Conservation (phyloP, 306 rosid genomes). For the Crotalaria pallida region DNA sequence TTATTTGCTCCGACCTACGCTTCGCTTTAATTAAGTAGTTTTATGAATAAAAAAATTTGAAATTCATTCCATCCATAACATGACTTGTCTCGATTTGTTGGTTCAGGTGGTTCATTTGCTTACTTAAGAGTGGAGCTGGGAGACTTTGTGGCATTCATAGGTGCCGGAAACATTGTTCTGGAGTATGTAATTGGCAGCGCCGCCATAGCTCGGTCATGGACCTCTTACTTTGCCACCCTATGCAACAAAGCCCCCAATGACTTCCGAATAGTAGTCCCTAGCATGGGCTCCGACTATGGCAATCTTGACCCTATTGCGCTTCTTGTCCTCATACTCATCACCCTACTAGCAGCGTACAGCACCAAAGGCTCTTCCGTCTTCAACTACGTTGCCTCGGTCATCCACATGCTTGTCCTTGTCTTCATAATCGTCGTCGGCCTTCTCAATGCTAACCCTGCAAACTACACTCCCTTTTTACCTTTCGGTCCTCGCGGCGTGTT, state of each 20-base stretch:
- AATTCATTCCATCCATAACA: too few relatives aligned
- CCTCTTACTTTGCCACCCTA: conserved; percentile 77
- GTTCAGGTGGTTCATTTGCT: conserved; percentile 77
- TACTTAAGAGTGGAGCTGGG: conserved; percentile 80
- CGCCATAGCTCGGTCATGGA: conserved; percentile 79
- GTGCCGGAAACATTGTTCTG: conserved; percentile 76
- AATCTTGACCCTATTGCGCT: conserved; percentile 72
- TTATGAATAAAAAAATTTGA: too few relatives aligned
- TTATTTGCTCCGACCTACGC: neutral
- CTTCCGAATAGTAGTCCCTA: conserved; percentile 44
- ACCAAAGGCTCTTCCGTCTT: conserved; percentile 80
- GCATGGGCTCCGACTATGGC: conserved; percentile 19
- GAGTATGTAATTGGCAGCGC: conserved; percentile 63
- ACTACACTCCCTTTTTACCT: conserved; percentile 39
- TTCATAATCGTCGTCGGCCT: conserved; percentile 77
- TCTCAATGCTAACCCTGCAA: conserved; percentile 44
- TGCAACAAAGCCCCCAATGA: conserved; percentile 41
- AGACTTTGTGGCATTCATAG: conserved; percentile 73
- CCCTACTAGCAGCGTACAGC: conserved; percentile 53
- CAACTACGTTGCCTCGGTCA: conserved; percentile 62
- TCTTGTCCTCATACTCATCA: conserved; percentile 32
- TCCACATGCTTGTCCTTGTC: conserved; percentile 49
- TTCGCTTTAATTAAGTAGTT: too few relatives aligned
- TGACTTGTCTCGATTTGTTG: too few relatives aligned
- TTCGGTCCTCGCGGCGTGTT: conserved; percentile 47